A percentile compares a stretch with the other conserved stretches of the same genome.
Evolutionary conservation across 805 yeast species (phyloP).

Genomic region (Saccharomycopsis vini): DNA sequence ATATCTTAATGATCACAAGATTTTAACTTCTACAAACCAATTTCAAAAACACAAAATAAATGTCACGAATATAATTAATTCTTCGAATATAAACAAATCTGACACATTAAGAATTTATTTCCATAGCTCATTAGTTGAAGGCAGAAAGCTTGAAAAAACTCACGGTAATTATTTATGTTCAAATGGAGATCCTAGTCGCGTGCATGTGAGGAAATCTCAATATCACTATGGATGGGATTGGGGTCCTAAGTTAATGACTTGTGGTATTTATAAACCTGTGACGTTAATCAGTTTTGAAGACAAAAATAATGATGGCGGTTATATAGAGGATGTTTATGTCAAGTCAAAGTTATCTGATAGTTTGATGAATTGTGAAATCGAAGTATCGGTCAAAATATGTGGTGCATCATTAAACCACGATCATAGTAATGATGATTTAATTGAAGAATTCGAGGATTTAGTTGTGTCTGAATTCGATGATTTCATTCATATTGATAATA

Average conservation of each 20-base stretch:
- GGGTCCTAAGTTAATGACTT: slow-evolving; percentile 34
- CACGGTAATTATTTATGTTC: slow-evolving; percentile 5
- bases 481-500: neutral
- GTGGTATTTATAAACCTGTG: slow-evolving; percentile 37
- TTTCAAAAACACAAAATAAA: slow-evolving; percentile 30
- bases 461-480: neutral
- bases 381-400: neutral
- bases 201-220: slow-evolving; percentile 42
- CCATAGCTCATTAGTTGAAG: slow-evolving; percentile 30
- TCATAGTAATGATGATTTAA: neutral
- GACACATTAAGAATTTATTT: slow-evolving; percentile 28
- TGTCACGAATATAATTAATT: slow-evolving; percentile 19
- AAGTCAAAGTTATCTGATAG: slow-evolving; percentile 10
- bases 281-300: slow-evolving; percentile 24
- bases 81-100: slow-evolving; percentile 21
- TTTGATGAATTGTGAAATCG: slow-evolving; percentile 8
- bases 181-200: slow-evolving; percentile 34
- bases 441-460: neutral
- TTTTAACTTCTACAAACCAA: slow-evolving; percentile 36
- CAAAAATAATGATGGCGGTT: slow-evolving; percentile 19
- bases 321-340: slow-evolving; percentile 8
- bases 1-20: slow-evolving; percentile 29
- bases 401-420: slow-evolving; percentile 1
- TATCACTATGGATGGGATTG: slow-evolving; percentile 54
- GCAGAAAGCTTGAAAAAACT: slow-evolving; percentile 25